phyloP scores from a whole-genome alignment of 192 early-diverging fungal species.

The Chytriomyces sp. region DNA sequence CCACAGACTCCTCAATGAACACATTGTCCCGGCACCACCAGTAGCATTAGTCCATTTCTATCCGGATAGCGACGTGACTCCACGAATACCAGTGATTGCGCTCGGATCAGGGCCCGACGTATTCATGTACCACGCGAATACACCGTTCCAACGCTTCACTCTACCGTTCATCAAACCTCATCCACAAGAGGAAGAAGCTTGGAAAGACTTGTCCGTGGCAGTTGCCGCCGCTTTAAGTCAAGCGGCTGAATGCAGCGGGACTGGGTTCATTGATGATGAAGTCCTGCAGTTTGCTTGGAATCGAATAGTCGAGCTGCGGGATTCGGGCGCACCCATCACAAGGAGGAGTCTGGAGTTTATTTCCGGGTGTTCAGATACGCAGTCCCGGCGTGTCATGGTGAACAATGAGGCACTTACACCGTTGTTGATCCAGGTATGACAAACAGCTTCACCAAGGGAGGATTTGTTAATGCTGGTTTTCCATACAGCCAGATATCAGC shows the following conservation, averaged over 20 bases:
- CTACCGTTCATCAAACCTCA: constrained; percentile 18
- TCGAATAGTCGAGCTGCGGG: neutral
- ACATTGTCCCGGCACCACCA: constrained; percentile 16
- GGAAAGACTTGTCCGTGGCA: constrained; percentile 15
- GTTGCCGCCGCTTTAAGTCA: neutral
- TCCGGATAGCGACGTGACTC: constrained; percentile 19
- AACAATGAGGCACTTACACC: neutral
- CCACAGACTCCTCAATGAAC: constrained; percentile 20
- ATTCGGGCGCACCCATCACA: neutral
- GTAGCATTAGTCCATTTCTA: constrained; percentile 31
- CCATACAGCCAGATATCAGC: constrained; percentile 15
- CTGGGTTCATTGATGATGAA: neutral
- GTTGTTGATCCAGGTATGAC: neutral
- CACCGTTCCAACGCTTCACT: constrained; percentile 30
- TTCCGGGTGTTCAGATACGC: too few relatives aligned
- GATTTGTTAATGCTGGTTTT: neutral
- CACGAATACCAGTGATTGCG: constrained; percentile 27
- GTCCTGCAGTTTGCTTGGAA: neutral
- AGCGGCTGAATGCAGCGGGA: constrained; percentile 6
- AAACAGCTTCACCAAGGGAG: neutral
- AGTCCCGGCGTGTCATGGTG: neutral
- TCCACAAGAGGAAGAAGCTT: constrained; percentile 20
- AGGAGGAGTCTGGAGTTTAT: constrained; percentile 1
- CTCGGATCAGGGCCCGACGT: constrained; percentile 18
- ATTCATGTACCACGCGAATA: constrained; percentile 24